A percentile compares a stretch with the other conserved stretches of the same genome.
phyloP scores from a whole-genome alignment of 2,329 filamentous ascomycete genomes.

The Volutella citrinella region DNA sequence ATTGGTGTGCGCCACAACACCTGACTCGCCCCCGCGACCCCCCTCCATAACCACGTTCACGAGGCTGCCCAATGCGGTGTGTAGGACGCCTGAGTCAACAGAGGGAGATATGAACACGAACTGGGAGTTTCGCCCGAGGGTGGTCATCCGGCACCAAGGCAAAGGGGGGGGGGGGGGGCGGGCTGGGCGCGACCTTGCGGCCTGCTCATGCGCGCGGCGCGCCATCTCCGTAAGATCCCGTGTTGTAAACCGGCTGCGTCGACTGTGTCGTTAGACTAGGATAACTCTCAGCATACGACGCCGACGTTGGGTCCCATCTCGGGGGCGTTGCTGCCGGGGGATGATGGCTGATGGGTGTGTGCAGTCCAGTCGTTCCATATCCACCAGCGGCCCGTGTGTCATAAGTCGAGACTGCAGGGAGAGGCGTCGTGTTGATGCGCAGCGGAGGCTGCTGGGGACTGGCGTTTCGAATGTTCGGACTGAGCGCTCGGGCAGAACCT shows the following conservation, averaged over 20 bases:
- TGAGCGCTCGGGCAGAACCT: slow-evolving; percentile 40
- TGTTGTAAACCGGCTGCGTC: slow-evolving; percentile 38
- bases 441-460: slow-evolving; percentile 36
- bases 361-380: slow-evolving; percentile 39
- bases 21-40: slow-evolving; percentile 33
- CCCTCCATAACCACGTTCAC: slow-evolving; percentile 27
- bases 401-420: slow-evolving; percentile 39
- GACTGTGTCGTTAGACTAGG: slow-evolving; percentile 34
- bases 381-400: slow-evolving; percentile 34
- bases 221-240: slow-evolving; percentile 40
- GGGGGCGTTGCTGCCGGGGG: slow-evolving; percentile 35
- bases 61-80: slow-evolving; percentile 29
- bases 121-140: slow-evolving; percentile 9
- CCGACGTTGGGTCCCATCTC: slow-evolving; percentile 40
- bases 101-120: slow-evolving; percentile 20
- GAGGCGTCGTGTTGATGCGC: slow-evolving; percentile 35
- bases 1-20: slow-evolving; percentile 39
- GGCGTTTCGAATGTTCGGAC: slow-evolving; percentile 31
- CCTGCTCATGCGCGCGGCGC: slow-evolving; percentile 38
- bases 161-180: neutral
- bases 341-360: slow-evolving; percentile 38
- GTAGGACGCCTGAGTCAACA: slow-evolving; percentile 14
- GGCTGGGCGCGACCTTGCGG: slow-evolving; percentile 11
- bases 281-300: slow-evolving; percentile 38
- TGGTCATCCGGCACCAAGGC: slow-evolving; percentile 23